These are phyloP conservation scores for Cladorrhinum sp. DNA, from an alignment of 2,329 filamentous ascomycete genomes.

Conservation along the genomic window DNA sequence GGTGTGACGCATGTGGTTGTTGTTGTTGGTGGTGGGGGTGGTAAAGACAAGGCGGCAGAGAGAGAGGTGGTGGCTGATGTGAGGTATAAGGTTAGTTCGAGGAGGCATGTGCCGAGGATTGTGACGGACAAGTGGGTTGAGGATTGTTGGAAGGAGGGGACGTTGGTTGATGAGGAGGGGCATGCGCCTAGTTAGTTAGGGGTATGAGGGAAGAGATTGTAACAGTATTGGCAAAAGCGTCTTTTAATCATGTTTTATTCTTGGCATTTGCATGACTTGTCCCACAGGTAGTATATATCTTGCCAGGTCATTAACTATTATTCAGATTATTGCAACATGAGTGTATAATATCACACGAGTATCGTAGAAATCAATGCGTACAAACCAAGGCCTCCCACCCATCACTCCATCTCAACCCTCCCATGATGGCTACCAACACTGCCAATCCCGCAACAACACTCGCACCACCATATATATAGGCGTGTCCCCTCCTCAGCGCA, in stretches of 20 bases:
- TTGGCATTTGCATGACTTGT: too few species aligned
- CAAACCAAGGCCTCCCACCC: constrained; percentile 45
- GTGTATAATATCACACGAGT: too few species aligned
- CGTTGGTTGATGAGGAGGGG: constrained; percentile 72
- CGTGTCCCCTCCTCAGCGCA: constrained; percentile 44
- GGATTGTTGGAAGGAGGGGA: constrained; percentile 75
- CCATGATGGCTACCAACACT: constrained; percentile 68
- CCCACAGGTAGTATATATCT: too few species aligned
- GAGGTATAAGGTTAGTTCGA: constrained; percentile 43
- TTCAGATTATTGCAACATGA: not conserved
- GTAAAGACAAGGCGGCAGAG: constrained; percentile 34
- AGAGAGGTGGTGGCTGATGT: constrained; percentile 42
- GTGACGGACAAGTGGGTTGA: constrained; percentile 71
- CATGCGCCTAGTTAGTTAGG: constrained; percentile 23
- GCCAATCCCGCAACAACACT: constrained; percentile 60
- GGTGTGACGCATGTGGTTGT: constrained; percentile 72
- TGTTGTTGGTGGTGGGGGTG: constrained; percentile 36
- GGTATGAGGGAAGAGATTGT: too few species aligned
- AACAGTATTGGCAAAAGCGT: not conserved
- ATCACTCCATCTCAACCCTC: constrained; percentile 67
- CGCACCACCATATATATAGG: constrained; percentile 64
- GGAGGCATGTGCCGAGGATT: constrained; percentile 60
- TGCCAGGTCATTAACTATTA: too few species aligned
- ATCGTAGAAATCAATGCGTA: constrained; percentile 23
- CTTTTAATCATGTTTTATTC: too few species aligned